These are phyloP conservation scores for Cryptococcus sp. DNA, from an alignment of 1,284 basidiomycete genomes.

Conservation along the genomic window DNA sequence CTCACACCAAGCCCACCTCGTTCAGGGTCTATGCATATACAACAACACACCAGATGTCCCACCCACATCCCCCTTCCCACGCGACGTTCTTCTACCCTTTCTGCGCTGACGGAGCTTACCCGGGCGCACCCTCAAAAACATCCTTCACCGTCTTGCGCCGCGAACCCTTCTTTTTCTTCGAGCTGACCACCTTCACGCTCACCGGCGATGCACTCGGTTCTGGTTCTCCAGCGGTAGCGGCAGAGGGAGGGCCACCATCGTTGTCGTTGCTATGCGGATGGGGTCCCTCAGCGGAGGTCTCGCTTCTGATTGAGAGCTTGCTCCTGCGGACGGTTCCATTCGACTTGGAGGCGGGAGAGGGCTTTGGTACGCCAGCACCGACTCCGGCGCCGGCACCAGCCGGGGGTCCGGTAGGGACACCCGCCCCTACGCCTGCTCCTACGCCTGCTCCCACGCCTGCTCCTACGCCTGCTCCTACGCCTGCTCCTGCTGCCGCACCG, in stretches of 20 bases:
- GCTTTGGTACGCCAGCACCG: neutral
- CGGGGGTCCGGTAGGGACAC: neutral
- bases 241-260: too few species aligned
- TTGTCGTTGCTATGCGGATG: too few species aligned
- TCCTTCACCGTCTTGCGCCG: too few species aligned
- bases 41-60: too few species aligned
- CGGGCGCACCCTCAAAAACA: too few species aligned
- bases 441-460: neutral
- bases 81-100: too few species aligned
- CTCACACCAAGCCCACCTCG: too few species aligned
- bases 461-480: neutral
- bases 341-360: neutral
- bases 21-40: too few species aligned
- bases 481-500: neutral
- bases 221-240: too few species aligned
- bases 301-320: neutral
- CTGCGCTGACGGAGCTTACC: too few species aligned
- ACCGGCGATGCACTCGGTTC: neutral
- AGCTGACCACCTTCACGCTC: conserved; percentile 11
- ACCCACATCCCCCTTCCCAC: too few species aligned
- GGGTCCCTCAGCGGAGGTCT: too few species aligned
- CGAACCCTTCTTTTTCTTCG: neutral
- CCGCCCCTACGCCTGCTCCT: neutral
- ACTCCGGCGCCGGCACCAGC: neutral
- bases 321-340: neutral